These are phyloP conservation scores for Dictyostelium purpureum DNA, from an alignment of 78 protist genomes.

Conservation along the genomic window DNA sequence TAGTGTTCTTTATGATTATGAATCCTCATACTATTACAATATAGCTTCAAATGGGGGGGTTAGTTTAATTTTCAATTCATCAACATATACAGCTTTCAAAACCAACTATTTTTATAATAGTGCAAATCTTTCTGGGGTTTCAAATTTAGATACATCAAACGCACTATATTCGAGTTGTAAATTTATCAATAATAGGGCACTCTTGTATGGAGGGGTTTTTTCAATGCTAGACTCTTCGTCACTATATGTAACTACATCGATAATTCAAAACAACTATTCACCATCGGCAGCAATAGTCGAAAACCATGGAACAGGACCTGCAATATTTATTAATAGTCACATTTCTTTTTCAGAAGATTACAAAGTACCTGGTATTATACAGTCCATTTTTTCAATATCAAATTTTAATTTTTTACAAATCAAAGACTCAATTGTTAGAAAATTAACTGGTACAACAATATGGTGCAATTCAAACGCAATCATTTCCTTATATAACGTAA, in stretches of 20 bases:
- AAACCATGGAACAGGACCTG: neutral
- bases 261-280: neutral
- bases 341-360: neutral
- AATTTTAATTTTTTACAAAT: neutral
- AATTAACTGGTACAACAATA: neutral
- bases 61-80: neutral
- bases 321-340: neutral
- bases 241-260: neutral
- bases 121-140: neutral
- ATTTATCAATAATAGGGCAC: neutral
- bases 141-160: neutral
- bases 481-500: neutral
- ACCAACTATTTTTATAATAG: neutral
- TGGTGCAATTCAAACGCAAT: constrained; percentile 1
- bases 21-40: neutral
- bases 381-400: neutral
- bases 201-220: neutral
- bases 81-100: neutral
- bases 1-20: neutral
- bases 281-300: neutral
- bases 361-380: neutral
- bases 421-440: neutral
- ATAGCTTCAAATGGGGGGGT: constrained; percentile 6
- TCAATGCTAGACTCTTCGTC: neutral
- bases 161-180: neutral